phyloP scores from a whole-genome alignment of 371 early-diverging fungal species.

The Mortierella sp. region DNA sequence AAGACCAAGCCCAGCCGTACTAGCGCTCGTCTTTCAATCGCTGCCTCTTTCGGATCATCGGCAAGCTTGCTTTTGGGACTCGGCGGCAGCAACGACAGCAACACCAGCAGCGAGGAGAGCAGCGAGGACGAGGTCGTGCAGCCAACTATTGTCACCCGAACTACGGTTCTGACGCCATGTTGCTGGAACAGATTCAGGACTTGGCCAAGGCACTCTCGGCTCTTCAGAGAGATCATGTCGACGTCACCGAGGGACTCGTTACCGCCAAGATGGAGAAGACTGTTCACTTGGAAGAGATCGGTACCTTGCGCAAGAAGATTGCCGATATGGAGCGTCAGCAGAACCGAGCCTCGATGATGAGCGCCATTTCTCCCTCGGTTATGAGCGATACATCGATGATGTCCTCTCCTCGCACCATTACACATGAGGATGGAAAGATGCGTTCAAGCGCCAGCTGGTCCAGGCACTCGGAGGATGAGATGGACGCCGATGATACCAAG shows the following conservation, averaged over 20 bases:
- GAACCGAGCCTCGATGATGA: conserved; percentile 58
- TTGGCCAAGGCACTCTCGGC: conserved; percentile 69
- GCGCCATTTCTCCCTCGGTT: conserved; percentile 49
- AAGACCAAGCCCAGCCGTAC: conserved; percentile 43
- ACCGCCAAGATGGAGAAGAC: conserved; percentile 71
- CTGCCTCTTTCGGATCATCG: conserved; percentile 46
- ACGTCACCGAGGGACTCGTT: conserved; percentile 70
- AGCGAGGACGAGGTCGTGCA: conserved; percentile 25
- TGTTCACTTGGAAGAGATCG: conserved; percentile 61
- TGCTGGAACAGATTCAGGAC: conserved; percentile 76
- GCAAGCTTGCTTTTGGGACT: conserved; percentile 25
- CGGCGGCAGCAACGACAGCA: conserved; percentile 11
- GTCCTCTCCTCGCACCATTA: conserved; percentile 45
- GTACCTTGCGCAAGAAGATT: conserved; percentile 46
- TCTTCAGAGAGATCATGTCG: conserved; percentile 70
- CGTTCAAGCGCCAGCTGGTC: conserved; percentile 48
- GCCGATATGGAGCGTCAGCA: conserved; percentile 59
- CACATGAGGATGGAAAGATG: conserved; percentile 36
- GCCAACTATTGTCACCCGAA: background rate
- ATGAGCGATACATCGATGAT: conserved; percentile 45
- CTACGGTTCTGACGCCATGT: conserved; percentile 46
- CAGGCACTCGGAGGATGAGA: conserved; percentile 45
- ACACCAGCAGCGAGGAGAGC: conserved; percentile 1
- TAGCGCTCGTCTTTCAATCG: conserved; percentile 44
- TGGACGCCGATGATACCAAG: conserved; percentile 32